Evolutionary conservation across 106 monocot genomes (phyloP).

Genomic region (Acorus calamus): DNA sequence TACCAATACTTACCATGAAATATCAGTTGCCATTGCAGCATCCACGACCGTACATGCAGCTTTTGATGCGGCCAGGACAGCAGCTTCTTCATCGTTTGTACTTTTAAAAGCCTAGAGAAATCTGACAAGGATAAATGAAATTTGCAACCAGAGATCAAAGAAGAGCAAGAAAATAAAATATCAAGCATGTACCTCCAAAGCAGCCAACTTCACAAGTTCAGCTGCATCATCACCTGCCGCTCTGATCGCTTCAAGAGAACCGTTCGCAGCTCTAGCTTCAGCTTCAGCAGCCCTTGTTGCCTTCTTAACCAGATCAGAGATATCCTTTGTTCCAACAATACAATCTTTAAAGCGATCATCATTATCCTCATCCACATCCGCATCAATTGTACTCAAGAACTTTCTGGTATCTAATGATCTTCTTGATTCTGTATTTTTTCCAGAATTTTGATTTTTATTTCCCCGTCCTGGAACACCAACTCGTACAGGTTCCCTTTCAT

Average conservation of each 20-base stretch:
- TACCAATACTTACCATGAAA: conserved; percentile 33
- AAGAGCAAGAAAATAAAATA: background rate
- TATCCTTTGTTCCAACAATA: conserved; percentile 64
- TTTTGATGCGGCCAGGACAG: conserved; percentile 70
- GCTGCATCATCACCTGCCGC: conserved; percentile 98
- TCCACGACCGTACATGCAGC: conserved; percentile 90
- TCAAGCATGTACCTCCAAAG: conserved; percentile 60
- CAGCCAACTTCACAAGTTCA: conserved; percentile 78
- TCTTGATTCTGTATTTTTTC: conserved; percentile 39
- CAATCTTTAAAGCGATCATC: conserved; percentile 72
- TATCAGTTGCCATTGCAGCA: conserved; percentile 72
- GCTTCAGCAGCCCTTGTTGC: conserved; percentile 79
- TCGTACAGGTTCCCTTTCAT: conserved; percentile 31
- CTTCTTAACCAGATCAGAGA: conserved; percentile 72
- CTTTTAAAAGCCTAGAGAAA: conserved; percentile 56
- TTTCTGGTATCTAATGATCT: conserved; percentile 25
- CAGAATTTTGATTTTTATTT: conserved; percentile 16
- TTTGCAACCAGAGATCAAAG: background rate
- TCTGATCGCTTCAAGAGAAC: conserved; percentile 76
- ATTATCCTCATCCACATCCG: conserved; percentile 24
- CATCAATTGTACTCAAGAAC: conserved; percentile 13
- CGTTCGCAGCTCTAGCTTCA: conserved; percentile 80
- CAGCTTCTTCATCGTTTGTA: conserved; percentile 67
- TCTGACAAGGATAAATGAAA: background rate
- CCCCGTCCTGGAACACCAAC: conserved; percentile 10